A percentile compares a stretch with the other conserved stretches of the same genome.
Evolutionary conservation across 2,329 filamentous ascomycete genomes (phyloP).

Genomic region (Nemania sp.): DNA sequence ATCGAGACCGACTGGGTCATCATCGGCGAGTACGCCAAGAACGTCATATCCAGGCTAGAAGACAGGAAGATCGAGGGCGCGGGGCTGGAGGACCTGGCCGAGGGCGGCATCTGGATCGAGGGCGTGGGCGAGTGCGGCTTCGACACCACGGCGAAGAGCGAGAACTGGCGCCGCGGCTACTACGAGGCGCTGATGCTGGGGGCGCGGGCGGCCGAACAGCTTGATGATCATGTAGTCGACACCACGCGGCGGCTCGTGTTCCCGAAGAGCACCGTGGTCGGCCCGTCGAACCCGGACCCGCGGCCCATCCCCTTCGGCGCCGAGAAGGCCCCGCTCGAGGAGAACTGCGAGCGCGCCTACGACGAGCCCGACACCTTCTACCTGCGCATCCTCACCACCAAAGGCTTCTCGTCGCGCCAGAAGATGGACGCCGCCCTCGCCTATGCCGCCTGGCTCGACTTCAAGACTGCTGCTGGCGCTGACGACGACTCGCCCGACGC

Average conservation of each 20-base stretch:
- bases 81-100: conserved; percentile 60
- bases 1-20: conserved; percentile 69
- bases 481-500: conserved; percentile 62
- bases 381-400: conserved; percentile 76
- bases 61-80: conserved; percentile 69
- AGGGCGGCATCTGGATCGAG: conserved; percentile 57
- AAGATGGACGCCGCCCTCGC: conserved; percentile 79
- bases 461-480: too few species aligned
- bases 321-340: conserved; percentile 67
- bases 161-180: conserved; percentile 85
- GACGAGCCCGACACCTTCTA: conserved; percentile 77
- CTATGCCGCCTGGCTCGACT: conserved; percentile 84
- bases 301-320: conserved; percentile 69
- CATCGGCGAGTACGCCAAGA: conserved; percentile 62
- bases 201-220: conserved; percentile 75
- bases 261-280: conserved; percentile 72
- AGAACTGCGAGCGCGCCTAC: conserved; percentile 73
- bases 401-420: conserved; percentile 78
- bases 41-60: conserved; percentile 69
- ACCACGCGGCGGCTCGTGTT: conserved; percentile 67
- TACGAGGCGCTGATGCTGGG: conserved; percentile 78
- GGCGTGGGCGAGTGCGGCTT: conserved; percentile 58
- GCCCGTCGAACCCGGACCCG: conserved; percentile 81
- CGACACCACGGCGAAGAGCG: conserved; percentile 74
- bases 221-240: conserved; percentile 79